Evolutionary conservation across 345 rosid genomes (phyloP), one percentile per base, ranked within the genome.

Genomic region (Acer campestre): DNA sequence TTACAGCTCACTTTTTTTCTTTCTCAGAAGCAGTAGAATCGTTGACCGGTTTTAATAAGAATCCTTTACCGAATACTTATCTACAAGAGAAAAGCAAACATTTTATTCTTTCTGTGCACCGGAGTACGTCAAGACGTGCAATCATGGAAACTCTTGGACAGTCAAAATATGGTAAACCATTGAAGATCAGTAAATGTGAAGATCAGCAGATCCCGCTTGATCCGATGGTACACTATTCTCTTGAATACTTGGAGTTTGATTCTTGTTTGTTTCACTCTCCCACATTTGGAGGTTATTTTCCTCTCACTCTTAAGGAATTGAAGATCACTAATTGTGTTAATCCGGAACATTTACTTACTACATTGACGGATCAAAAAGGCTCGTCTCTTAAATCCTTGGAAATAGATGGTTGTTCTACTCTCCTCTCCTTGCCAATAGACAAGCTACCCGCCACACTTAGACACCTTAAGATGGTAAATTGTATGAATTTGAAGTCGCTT

Each of bases 381-480:
- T 5, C 27, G 67, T 13, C 18, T 27, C 62, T 70, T n/a, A 53
- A 64, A 46, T 46, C 16, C 16, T 61, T 70, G 70, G 67, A 69
- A n/a, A 46, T 77, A 14, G 67, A 48, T 59, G 31, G 63, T 14
- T 58, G 80, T 49, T 67, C 74, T 59, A 69, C 75, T 16, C 70
- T 77, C 12, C 1, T 42, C 31, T 61, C 44, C 10, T 77, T 55
- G 31, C 70, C 80, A 61, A 61, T 27, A 31, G 75, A 67, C 27
- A 18, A 77, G 69, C 11, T 70, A 14, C 80, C 80, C 17, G 12
- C 2, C 25, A 53, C 69, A 6, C 75, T 77, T 7, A 67, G 71
- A 40, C 53, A 35, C 14, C 44, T 70, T 9, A 77, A 70, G 62
- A 70, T 77, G 9, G 22, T 49, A 46, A 48, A 51, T 12, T 66